Conservation (phyloP, 2,329 filamentous ascomycete species). For the Aspergillus sp. region DNA sequence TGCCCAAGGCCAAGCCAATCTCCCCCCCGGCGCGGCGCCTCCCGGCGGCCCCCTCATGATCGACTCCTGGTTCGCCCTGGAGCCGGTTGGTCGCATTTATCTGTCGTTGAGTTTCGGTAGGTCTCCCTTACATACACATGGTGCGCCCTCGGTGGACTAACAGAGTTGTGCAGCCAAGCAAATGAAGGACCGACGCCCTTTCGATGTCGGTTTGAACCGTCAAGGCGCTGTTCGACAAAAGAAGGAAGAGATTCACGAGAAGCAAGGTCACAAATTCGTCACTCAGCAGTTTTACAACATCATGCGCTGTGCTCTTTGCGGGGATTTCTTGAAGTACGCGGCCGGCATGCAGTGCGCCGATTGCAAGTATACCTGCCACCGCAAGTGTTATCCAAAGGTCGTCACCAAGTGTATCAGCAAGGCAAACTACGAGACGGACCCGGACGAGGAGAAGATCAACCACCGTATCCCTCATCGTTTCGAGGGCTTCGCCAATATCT, state of each 20-base stretch:
- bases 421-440: constrained; percentile 96
- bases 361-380: constrained; percentile 99
- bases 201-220: constrained; percentile 87
- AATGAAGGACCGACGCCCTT: constrained; percentile 74
- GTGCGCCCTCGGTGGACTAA: constrained; percentile 14
- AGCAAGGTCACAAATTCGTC: constrained; percentile 98
- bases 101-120: constrained; percentile 80
- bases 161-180: constrained; percentile 64
- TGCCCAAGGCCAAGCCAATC: constrained; percentile 29
- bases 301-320: constrained; percentile 97
- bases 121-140: constrained; percentile 12
- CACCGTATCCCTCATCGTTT: constrained; percentile 98
- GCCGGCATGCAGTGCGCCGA: constrained; percentile 99
- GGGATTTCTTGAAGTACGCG: constrained; percentile 97
- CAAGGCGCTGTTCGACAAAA: constrained; percentile 96
- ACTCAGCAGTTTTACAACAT: constrained; percentile 99
- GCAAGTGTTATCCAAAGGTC: constrained; percentile 93
- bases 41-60: constrained; percentile 52
- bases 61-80: constrained; percentile 94
- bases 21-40: constrained; percentile 25
- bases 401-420: constrained; percentile 99
- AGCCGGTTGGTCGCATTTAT: constrained; percentile 90
- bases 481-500: constrained; percentile 94
- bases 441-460: constrained; percentile 99
- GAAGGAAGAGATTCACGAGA: constrained; percentile 97